Percentiles rank a stretch among this genome's conserved stretches.
phyloP scores from a whole-genome alignment of 2,329 filamentous ascomycete species.

The Talaromyces sp. region DNA sequence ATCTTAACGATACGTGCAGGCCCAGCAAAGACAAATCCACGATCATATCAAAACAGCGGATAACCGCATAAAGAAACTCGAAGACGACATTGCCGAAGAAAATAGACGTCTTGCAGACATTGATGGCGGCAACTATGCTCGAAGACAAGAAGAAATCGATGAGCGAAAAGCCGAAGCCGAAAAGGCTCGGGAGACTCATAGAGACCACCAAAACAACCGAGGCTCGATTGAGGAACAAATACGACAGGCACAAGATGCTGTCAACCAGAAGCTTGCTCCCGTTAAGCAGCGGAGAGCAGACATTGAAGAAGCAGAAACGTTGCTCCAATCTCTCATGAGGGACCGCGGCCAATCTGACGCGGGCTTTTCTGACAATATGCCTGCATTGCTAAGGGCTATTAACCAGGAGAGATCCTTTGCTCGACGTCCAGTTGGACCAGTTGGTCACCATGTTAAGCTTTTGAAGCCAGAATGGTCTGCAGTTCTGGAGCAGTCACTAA shows the following conservation, averaged over 20 bases:
- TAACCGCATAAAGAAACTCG: slow-evolving; percentile 33
- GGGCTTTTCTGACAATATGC: slow-evolving; percentile 61
- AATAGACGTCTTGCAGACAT: slow-evolving; percentile 56
- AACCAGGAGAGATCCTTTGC: slow-evolving; percentile 63
- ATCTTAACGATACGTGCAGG: slow-evolving; percentile 31
- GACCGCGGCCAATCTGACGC: slow-evolving; percentile 57
- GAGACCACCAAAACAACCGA: slow-evolving; percentile 35
- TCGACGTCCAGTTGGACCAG: slow-evolving; percentile 71
- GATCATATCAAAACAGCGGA: slow-evolving; percentile 52
- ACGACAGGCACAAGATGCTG: slow-evolving; percentile 28
- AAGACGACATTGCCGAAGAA: slow-evolving; percentile 44
- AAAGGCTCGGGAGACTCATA: slow-evolving; percentile 39
- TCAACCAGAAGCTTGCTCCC: slow-evolving; percentile 17
- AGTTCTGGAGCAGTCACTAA: slow-evolving; percentile 72
- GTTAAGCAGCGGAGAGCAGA: slow-evolving; percentile 48
- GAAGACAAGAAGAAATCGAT: slow-evolving; percentile 56
- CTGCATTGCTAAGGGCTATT: slow-evolving; percentile 62
- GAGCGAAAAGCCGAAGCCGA: slow-evolving; percentile 49
- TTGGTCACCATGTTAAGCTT: slow-evolving; percentile 73
- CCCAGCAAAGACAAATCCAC: slow-evolving; percentile 62
- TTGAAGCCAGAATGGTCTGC: slow-evolving; percentile 75
- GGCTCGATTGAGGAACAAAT: slow-evolving; percentile 30
- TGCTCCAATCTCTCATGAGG: slow-evolving; percentile 49
- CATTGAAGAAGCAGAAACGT: slow-evolving; percentile 47
- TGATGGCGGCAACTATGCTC: slow-evolving; percentile 63